A percentile compares a stretch with the other conserved stretches of the same genome.
phyloP scores from a whole-genome alignment of 2,329 filamentous ascomycete species.

The Colletotrichum magnum region DNA sequence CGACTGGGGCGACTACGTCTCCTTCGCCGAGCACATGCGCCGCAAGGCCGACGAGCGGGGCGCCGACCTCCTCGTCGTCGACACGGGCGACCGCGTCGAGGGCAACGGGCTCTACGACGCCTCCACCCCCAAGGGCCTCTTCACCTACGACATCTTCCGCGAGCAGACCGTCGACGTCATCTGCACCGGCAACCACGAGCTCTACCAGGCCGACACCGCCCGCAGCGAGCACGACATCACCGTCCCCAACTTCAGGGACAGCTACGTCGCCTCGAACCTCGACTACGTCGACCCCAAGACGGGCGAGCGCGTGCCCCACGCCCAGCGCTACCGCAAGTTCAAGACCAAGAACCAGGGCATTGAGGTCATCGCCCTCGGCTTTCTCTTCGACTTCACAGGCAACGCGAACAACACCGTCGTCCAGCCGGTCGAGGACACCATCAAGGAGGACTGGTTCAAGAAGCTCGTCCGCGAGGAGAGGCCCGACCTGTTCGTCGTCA shows the following conservation, averaged over 20 bases:
- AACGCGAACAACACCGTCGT: slow-evolving; percentile 94
- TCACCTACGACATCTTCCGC: slow-evolving; percentile 88
- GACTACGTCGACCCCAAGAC: slow-evolving; percentile 85
- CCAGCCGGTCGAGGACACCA: slow-evolving; percentile 81
- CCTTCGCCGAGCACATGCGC: slow-evolving; percentile 87
- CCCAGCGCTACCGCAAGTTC: slow-evolving; percentile 88
- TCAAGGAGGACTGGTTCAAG: slow-evolving; percentile 91
- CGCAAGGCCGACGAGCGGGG: slow-evolving; percentile 83
- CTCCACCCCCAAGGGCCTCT: slow-evolving; percentile 88
- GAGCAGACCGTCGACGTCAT: slow-evolving; percentile 88
- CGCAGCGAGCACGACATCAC: slow-evolving; percentile 84
- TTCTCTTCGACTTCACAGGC: slow-evolving; percentile 92
- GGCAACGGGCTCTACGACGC: slow-evolving; percentile 96
- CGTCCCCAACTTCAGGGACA: slow-evolving; percentile 84
- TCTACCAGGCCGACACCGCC: slow-evolving; percentile 86
- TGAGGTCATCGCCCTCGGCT: slow-evolving; percentile 89
- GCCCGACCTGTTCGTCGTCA: slow-evolving; percentile 88
- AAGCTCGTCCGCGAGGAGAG: slow-evolving; percentile 87
- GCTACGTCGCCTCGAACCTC: slow-evolving; percentile 92
- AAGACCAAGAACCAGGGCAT: slow-evolving; percentile 91
- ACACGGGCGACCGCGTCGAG: slow-evolving; percentile 94
- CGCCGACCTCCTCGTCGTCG: slow-evolving; percentile 89
- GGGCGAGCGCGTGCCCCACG: slow-evolving; percentile 80
- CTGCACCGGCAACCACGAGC: slow-evolving; percentile 93
- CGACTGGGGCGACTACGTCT: slow-evolving; percentile 98